phyloP scores from a whole-genome alignment of 176 grass and related monocot genomes.

The Hordeum marinum region DNA sequence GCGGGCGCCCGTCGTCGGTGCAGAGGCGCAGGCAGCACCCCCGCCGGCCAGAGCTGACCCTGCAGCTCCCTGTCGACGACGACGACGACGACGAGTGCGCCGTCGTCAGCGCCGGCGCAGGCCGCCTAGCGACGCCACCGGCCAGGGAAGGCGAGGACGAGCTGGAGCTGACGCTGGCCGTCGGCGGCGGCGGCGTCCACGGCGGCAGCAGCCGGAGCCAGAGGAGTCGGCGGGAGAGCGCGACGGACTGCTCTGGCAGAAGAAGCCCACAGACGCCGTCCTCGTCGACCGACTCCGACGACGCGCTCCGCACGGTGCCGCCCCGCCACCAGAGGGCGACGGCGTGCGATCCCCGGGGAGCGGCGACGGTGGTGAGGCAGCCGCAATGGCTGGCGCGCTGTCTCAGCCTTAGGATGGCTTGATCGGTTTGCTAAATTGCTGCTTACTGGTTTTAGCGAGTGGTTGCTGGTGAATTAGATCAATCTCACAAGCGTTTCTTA shows the following conservation, averaged over 20 bases:
- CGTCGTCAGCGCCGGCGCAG: not conserved
- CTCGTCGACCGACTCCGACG: slow-evolving; percentile 16
- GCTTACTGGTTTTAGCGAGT: not conserved
- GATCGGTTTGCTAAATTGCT: not conserved
- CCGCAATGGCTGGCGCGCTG: slow-evolving; percentile 44
- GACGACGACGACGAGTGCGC: slow-evolving; percentile 34
- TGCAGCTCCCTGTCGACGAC: slow-evolving; percentile 37
- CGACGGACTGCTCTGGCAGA: slow-evolving; percentile 29
- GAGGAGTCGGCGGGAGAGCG: slow-evolving; percentile 11
- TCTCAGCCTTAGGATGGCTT: slow-evolving; percentile 50
- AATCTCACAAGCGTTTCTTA: not conserved
- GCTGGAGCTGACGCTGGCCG: slow-evolving; percentile 57
- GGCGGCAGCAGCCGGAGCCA: not conserved
- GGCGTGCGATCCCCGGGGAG: slow-evolving; percentile 30
- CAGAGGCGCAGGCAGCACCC: slow-evolving; percentile 26
- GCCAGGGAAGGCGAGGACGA: not conserved
- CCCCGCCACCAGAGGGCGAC: slow-evolving; percentile 15
- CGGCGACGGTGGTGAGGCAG: not conserved
- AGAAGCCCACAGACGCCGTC: slow-evolving; percentile 18
- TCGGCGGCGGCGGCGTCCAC: not conserved
- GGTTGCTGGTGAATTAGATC: not conserved
- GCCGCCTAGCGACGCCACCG: not conserved
- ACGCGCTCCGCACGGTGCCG: not conserved
- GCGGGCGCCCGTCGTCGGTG: not conserved
- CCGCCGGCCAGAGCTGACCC: slow-evolving; percentile 18